Conservation (phyloP, 768 basidiomycete genomes). For the Clathrus columnatus region DNA sequence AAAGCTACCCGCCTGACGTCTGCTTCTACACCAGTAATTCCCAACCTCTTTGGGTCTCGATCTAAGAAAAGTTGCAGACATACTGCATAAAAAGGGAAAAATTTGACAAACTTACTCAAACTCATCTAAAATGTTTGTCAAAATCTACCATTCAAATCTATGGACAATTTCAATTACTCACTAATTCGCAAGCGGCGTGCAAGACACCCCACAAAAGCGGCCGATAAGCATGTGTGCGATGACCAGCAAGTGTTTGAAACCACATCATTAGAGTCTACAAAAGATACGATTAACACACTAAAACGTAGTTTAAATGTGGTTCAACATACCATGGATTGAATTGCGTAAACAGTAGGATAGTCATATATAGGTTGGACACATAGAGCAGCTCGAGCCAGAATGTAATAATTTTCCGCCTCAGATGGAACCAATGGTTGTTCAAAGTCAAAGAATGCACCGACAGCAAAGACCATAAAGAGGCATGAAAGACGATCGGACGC, state of each 20-base stretch:
- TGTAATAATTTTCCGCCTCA: slow-evolving; percentile 9
- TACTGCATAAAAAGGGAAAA: not conserved
- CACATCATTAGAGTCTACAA: slow-evolving; percentile 10
- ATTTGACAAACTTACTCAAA: not conserved
- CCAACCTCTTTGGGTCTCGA: slow-evolving; percentile 5
- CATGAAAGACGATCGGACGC: slow-evolving; percentile 2
- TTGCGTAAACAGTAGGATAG: slow-evolving; percentile 9
- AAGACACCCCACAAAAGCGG: slow-evolving; percentile 8
- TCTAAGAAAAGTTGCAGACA: not conserved
- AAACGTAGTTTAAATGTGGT: not conserved
- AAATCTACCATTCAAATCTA: not conserved
- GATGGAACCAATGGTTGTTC: slow-evolving; percentile 2
- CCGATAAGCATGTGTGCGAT: slow-evolving; percentile 9
- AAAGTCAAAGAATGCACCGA: slow-evolving; percentile 9
- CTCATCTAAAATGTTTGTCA: not conserved
- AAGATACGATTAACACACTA: not conserved
- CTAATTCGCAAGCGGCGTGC: slow-evolving; percentile 6
- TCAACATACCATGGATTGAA: slow-evolving; percentile 8
- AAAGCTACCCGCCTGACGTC: slow-evolving; percentile 8
- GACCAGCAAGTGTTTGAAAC: slow-evolving; percentile 10
- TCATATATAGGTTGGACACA: slow-evolving; percentile 9
- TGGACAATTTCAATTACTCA: not conserved
- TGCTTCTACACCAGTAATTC: slow-evolving; percentile 7
- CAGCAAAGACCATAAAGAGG: slow-evolving; percentile 10
- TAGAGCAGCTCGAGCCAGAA: slow-evolving; percentile 2